Evolutionary conservation across 371 early-diverging fungal genomes (phyloP).

Genomic region (Parasitella parasitica): DNA sequence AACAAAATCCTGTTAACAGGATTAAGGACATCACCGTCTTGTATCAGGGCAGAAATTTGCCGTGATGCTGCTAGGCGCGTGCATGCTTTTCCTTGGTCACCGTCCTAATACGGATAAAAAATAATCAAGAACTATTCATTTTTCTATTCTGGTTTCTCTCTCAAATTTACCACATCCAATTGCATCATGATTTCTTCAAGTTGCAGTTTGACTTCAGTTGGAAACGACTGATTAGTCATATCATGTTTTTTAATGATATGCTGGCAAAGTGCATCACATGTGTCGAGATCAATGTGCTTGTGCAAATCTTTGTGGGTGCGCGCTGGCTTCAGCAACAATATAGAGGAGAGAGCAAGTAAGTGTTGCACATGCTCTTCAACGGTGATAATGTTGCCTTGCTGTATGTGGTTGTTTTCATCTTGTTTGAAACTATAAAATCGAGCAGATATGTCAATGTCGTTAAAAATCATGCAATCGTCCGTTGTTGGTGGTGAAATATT

Average conservation of each 20-base stretch:
- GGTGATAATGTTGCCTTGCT: too few relatives aligned
- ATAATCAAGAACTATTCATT: conserved; percentile 6
- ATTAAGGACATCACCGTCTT: conserved; percentile 8
- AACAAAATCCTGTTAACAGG: conserved; percentile 21
- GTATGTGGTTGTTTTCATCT: too few relatives aligned
- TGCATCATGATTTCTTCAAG: too few relatives aligned
- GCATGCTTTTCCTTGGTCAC: conserved; percentile 14
- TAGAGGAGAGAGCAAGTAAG: background rate
- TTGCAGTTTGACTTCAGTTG: too few relatives aligned
- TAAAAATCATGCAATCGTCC: too few relatives aligned
- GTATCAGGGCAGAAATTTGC: conserved; percentile 19
- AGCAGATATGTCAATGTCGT: too few relatives aligned
- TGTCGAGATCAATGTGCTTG: conserved; percentile 4
- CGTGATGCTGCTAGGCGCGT: conserved; percentile 15
- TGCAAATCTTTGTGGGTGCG: conserved; percentile 6
- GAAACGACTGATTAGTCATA: too few relatives aligned
- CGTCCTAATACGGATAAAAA: conserved; percentile 11
- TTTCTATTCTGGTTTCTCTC: conserved; percentile 14
- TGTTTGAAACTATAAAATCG: too few relatives aligned
- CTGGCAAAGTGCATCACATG: conserved; percentile 1
- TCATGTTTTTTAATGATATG: too few relatives aligned
- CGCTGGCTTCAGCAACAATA: conserved; percentile 1
- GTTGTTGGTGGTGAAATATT: too few relatives aligned
- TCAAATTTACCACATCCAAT: conserved; percentile 1
- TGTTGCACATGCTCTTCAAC: background rate